A percentile compares a stretch with the other conserved stretches of the same genome.
Evolutionary conservation across 179 eudicot genomes (phyloP).

Genomic region (Carnegiea gigantea): DNA sequence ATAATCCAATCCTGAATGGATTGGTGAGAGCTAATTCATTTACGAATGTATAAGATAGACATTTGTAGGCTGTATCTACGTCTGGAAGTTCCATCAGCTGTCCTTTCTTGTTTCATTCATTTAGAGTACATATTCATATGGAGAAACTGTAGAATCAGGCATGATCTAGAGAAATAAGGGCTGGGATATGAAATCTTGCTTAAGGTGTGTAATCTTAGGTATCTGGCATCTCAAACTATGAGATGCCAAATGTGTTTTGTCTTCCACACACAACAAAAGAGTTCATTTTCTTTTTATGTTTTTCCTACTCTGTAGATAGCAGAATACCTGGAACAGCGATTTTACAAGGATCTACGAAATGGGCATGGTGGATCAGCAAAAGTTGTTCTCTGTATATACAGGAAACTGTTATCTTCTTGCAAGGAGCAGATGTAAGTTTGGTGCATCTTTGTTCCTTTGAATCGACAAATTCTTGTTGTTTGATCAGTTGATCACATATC

Average conservation of each 20-base stretch:
- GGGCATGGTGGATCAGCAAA: slow-evolving; percentile 69
- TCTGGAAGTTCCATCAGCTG: background rate
- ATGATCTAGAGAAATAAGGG: background rate
- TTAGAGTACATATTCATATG: background rate
- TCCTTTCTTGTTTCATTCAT: background rate
- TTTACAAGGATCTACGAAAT: slow-evolving; percentile 86
- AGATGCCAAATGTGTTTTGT: background rate
- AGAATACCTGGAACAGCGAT: slow-evolving; percentile 75
- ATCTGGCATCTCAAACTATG: background rate
- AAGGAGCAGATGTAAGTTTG: slow-evolving; percentile 93
- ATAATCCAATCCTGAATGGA: background rate
- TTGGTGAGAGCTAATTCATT: background rate
- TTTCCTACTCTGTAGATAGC: slow-evolving; percentile 55
- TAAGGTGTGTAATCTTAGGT: background rate
- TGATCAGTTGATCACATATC: background rate
- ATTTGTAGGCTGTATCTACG: background rate
- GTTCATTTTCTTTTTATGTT: background rate
- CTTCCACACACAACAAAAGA: background rate
- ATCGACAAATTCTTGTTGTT: slow-evolving; percentile 4
- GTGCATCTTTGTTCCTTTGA: slow-evolving; percentile 14
- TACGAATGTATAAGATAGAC: background rate
- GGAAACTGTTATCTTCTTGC: slow-evolving; percentile 76
- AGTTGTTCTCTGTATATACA: slow-evolving; percentile 64
- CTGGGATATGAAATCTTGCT: background rate
- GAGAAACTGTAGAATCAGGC: background rate